phyloP scores from a whole-genome alignment of 23 red algal species.

The Gracilaria caudata region DNA sequence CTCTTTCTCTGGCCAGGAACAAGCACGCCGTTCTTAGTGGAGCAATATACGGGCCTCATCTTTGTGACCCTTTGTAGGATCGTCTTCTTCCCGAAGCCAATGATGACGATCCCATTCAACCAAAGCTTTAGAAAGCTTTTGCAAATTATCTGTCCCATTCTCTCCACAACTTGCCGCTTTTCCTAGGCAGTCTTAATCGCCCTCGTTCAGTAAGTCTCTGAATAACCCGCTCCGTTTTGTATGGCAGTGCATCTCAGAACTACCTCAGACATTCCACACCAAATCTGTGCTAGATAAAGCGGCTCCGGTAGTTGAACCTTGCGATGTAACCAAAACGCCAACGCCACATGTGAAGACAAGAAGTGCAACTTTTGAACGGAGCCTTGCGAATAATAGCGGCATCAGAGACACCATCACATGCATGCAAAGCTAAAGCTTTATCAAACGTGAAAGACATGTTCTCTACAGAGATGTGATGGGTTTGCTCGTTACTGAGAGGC shows the following conservation, averaged over 20 bases:
- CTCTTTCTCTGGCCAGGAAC: constrained; percentile 51
- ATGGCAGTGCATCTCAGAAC: constrained; percentile 20
- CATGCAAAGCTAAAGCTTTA: constrained; percentile 67
- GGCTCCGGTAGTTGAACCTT: not conserved
- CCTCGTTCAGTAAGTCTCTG: constrained; percentile 1
- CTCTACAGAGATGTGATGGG: constrained; percentile 3
- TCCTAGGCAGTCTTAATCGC: constrained; percentile 41
- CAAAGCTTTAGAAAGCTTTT: constrained; percentile 60
- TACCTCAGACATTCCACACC: not conserved
- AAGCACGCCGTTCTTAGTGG: constrained; percentile 81
- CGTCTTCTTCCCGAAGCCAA: constrained; percentile 29
- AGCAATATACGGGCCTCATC: constrained; percentile 56
- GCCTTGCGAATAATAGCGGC: constrained; percentile 35
- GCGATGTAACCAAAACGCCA: constrained; percentile 47
- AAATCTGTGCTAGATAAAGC: not conserved
- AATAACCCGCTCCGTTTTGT: not conserved
- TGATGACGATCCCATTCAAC: constrained; percentile 58
- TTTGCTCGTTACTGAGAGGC: constrained; percentile 39
- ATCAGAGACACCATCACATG: constrained; percentile 69
- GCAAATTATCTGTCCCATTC: constrained; percentile 47
- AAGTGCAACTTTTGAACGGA: constrained; percentile 37
- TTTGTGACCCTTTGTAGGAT: constrained; percentile 50
- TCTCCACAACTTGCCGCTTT: constrained; percentile 59
- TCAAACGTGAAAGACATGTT: constrained; percentile 61
- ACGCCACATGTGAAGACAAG: constrained; percentile 67